Evolutionary conservation across 2,329 filamentous ascomycete species (phyloP), one percentile per base, ranked within the genome.

Genomic region (Cyphellophora attinorum): DNA sequence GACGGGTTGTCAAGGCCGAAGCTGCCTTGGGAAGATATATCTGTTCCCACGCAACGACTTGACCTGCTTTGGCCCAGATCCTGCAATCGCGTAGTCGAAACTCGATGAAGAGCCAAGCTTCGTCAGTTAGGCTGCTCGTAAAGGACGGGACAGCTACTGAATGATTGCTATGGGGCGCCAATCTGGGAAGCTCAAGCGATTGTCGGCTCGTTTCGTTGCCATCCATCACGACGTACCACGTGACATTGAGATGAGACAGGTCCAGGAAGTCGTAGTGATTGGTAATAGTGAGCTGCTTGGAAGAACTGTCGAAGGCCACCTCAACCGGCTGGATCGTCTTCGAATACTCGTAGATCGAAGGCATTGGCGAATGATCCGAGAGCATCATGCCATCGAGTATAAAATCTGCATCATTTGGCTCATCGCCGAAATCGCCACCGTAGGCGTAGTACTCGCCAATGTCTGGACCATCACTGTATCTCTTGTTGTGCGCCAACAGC

Each of bases 341-440:
- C 47, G 74, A 74, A 27, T 67, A 61, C 48, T 79, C 74, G 2
- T 60, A 46, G 33, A 79, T 46, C 0, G 74, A 74, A 2, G 72
- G 73, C 0, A 66, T 73, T 0, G 75, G 69, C 10, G 62, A 58
- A 46, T 79, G 75, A 11, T 62, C 57, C 32, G 67, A 70, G 45
- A 62, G 62, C 16, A 69, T 57, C 4, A 79, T 49, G 1, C 75
- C 75, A 44, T 78, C 75, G 67, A 78, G 74, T 39, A 77, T 71
- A 43, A 79, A 79, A 0, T 67, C 72, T 2, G 63, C 63, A 38
- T 79, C 74, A 39, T 79, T 73, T 0, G 74, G 75, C 2, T 58
- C 51, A 38, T 79, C 75, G 1, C 68, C 72, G 53, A 77, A 79
- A 47, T 79, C 73, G 6, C 74, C 73, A 2, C 74, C 75, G 31